A percentile compares a stretch with the other conserved stretches of the same genome.
Conservation (phyloP, 306 rosid genomes). For the Cucumis cinereus region DNA sequence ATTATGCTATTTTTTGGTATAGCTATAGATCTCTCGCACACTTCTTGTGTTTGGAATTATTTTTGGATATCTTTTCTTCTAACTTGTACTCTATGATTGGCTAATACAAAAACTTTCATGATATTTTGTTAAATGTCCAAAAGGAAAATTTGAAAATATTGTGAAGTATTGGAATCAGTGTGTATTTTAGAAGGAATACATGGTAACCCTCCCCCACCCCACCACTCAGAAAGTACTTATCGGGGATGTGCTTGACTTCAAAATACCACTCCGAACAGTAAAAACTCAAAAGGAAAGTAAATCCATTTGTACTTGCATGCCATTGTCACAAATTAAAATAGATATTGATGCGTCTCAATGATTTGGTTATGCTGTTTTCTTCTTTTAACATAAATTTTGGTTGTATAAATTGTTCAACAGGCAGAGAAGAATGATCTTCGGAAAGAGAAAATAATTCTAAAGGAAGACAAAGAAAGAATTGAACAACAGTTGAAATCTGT, state of each 20-base stretch:
- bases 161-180: too few species aligned
- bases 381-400: background rate
- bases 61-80: background rate
- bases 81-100: background rate
- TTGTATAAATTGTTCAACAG: constrained; percentile 20
- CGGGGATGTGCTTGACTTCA: background rate
- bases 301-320: background rate
- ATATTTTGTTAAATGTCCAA: background rate
- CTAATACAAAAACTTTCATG: background rate
- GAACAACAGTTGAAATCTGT: constrained; percentile 59
- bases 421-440: constrained; percentile 85
- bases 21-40: background rate
- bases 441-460: constrained; percentile 60
- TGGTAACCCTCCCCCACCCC: too few species aligned
- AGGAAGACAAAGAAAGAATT: constrained; percentile 64
- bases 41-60: background rate
- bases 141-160: background rate
- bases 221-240: too few species aligned
- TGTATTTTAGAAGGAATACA: too few species aligned
- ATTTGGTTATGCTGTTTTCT: background rate
- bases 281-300: background rate
- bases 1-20: background rate
- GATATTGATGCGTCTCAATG: background rate
- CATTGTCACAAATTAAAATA: background rate
- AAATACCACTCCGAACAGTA: background rate